Base-by-base conservation (phyloP, 192 early-diverging fungal genomes). In the Gonapodya prolifera region DNA sequence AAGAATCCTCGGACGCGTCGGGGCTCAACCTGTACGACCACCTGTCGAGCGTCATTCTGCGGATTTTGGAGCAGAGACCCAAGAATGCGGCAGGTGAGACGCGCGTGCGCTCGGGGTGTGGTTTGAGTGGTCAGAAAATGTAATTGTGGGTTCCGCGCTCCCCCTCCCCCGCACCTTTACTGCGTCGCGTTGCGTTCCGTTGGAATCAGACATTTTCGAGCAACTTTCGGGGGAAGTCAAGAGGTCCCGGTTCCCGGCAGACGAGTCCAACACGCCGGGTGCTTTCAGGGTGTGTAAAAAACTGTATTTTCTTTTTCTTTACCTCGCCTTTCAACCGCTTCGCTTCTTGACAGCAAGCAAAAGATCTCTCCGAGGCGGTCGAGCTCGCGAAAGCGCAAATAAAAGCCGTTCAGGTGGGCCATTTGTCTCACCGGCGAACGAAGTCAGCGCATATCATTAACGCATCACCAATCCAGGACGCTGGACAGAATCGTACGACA, bases 281-380 rank as follows among this genome's bases (percentile, higher is more conserved):
- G 78, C 35, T 13, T 79, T 78, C 33, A 35, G 69, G 76, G 78
- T 79, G 76, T 32, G 45, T 61, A 16, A n/a, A n/a, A n/a, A n/a
- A 1, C 35, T 34, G 2, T 71, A 71, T 70, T 70, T 70, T 18
- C 34, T 18, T 73, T 73, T 34, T 18, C 34, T 18, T 2, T 71
- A 8, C 34, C 2, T 2, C 34, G 2, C 0, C 34, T 73, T 0
- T 18, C 30, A 31, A 1, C 30, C 1, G n/a, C n/a, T n/a, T n/a
- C n/a, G n/a, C n/a, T 76, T 35, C 34, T 70, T 33, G 31, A 71
- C 30, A 76, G 70, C 31, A 30, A 76, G 70, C 30, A 70, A 0
- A 28, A 76, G 76, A 76, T 33, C 30, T 76, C 35, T 32, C 33
- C 18, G 33, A 76, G 23, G 33, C 34, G 45, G 45, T 61, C 8